Conservation (phyloP, 2,329 filamentous ascomycete genomes). For the Neobulgaria alba region DNA sequence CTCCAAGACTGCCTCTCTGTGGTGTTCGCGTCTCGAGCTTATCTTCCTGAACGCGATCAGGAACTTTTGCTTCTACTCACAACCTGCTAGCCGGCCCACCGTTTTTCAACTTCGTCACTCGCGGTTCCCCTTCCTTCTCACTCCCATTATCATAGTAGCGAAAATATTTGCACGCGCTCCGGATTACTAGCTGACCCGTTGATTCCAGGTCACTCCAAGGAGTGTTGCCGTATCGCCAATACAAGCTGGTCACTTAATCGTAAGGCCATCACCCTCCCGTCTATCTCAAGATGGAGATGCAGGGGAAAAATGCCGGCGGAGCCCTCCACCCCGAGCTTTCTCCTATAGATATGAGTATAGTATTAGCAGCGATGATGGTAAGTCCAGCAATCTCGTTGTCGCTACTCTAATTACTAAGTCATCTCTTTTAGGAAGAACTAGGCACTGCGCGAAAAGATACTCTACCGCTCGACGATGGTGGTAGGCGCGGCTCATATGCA, state of each 20-base stretch:
- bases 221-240: neutral
- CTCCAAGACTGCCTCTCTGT: no score
- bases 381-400: neutral
- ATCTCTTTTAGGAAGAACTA: conserved; percentile 23
- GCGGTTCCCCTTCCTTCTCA: no score
- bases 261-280: neutral
- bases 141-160: no score
- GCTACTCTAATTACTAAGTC: neutral
- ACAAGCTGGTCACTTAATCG: neutral
- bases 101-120: no score
- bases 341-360: neutral
- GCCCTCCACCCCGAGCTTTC: neutral
- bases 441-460: conserved; percentile 21
- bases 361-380: conserved; percentile 25
- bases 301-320: neutral
- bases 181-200: no score
- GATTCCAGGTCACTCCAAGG: neutral
- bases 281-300: neutral
- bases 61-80: no score
- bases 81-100: no score
- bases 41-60: no score
- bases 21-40: no score
- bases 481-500: no score
- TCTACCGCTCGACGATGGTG: conserved; percentile 20
- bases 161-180: no score